Base-by-base conservation (phyloP, 208 protist genomes). In the Trypanosoma theileri region DNA sequence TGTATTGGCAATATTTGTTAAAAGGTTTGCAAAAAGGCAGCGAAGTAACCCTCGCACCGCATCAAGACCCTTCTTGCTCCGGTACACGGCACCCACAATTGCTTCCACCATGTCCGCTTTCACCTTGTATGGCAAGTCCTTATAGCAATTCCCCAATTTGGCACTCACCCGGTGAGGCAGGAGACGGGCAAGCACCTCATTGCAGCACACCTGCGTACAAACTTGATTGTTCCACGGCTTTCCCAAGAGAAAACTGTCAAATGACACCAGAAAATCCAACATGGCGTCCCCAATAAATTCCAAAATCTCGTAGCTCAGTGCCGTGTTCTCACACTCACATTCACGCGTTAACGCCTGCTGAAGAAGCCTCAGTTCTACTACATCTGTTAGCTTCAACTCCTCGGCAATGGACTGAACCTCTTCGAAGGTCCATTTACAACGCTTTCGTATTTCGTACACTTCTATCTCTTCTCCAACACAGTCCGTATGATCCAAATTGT, bases 231-330 rank as follows among this genome's bases (percentile, higher is more conserved):
- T 35, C 65, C 66, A 69, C 51, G 64, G 58, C 6, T 52, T 45
- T 24, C 66, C 59, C 65, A 68, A 44, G 66, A 55, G 41, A 54
- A 85, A 46, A 56, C 48, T 67, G 45, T 89, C 86, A 13, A 80
- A 50, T 8, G 63, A 35, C 19, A 87, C 82, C 41, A 92, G 9
- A 54, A 85, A 83, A 72, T 89, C 83, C 82, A 92, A 79, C 56
- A 92, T 51, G 10, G 83, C 82, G 54, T 92, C 86, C 8, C 86
- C 86, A 66, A 85, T 80, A 59, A 86, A 87, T 61, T 92, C 80
- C 7, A 89, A 69, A 9, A 81, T 73, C 40, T 89, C 86, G 59
- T 92, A 92, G 73, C 87, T 92, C 13, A 4, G 40, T 16, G 45
- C 35, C 24, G 58, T 68, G 42, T 86, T 73, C 55, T 86, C 81